These are phyloP conservation scores for Suillus cothurnatus DNA, from an alignment of 768 basidiomycete genomes.

Conservation along the genomic window DNA sequence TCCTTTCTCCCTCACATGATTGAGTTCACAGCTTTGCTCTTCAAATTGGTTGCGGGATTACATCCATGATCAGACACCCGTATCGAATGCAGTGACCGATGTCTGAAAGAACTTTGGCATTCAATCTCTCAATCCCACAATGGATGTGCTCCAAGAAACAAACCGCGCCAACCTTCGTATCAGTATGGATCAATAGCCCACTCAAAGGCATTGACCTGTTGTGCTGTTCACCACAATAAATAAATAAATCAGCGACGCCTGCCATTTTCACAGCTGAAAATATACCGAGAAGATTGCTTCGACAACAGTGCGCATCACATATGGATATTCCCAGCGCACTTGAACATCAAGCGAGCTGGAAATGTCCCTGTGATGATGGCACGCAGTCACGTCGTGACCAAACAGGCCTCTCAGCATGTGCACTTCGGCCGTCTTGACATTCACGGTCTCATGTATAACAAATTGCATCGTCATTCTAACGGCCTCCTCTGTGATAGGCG, in stretches of 20 bases:
- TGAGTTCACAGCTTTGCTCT: background rate
- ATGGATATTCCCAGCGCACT: slow-evolving; percentile 7
- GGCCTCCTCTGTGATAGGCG: background rate
- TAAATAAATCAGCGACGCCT: background rate
- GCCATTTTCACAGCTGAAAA: background rate
- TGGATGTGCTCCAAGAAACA: slow-evolving; percentile 13
- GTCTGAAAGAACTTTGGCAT: slow-evolving; percentile 11
- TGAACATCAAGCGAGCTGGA: too few relatives aligned
- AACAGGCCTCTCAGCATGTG: slow-evolving; percentile 10
- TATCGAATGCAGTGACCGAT: slow-evolving; percentile 26
- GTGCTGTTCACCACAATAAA: background rate
- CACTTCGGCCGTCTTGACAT: slow-evolving; percentile 4
- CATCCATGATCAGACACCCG: slow-evolving; percentile 23
- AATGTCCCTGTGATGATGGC: too few relatives aligned
- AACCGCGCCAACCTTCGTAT: background rate
- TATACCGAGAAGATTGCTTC: background rate
- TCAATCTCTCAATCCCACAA: background rate
- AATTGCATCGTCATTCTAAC: background rate
- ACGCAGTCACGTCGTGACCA: slow-evolving; percentile 17
- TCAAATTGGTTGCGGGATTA: background rate
- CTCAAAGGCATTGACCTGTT: slow-evolving; percentile 15
- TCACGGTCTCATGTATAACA: background rate
- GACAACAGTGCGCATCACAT: slow-evolving; percentile 6
- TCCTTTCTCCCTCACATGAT: background rate
- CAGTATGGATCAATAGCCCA: too few relatives aligned